A percentile compares a stretch with the other conserved stretches of the same genome.
Evolutionary conservation across 345 rosid genomes (phyloP).

Genomic region (Camelina neglecta): DNA sequence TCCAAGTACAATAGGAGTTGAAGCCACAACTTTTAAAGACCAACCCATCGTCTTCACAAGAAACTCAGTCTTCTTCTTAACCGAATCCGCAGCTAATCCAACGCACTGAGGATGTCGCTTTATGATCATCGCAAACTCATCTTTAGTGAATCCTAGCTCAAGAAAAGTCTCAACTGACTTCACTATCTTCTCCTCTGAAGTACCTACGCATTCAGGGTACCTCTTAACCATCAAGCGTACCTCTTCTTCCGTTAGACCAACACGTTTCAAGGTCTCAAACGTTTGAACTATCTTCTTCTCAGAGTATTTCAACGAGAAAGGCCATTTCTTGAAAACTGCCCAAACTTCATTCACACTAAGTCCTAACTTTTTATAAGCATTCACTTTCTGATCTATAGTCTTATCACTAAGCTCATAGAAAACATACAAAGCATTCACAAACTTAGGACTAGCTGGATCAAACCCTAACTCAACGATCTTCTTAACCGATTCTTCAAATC

Average conservation of each 20-base stretch:
- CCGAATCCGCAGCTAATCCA: conserved; percentile 36
- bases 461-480: conserved; percentile 42
- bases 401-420: conserved; percentile 13
- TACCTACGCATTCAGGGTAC: conserved; percentile 25
- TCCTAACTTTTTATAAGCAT: conserved; percentile 39
- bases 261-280: conserved; percentile 27
- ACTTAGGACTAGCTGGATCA: conserved; percentile 37
- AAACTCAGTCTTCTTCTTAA: conserved; percentile 42
- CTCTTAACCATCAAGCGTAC: background rate
- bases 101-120: conserved; percentile 36
- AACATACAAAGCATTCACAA: conserved; percentile 42
- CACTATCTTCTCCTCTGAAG: conserved; percentile 47
- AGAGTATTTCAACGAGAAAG: conserved; percentile 35
- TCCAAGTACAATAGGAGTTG: conserved; percentile 25
- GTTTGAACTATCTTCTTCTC: conserved; percentile 40
- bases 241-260: conserved; percentile 23
- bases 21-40: conserved; percentile 28
- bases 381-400: conserved; percentile 40
- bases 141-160: conserved; percentile 38
- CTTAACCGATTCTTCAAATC: conserved; percentile 35
- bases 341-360: conserved; percentile 37
- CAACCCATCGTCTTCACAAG: conserved; percentile 54
- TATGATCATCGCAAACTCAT: conserved; percentile 41
- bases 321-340: conserved; percentile 44
- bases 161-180: conserved; percentile 36